These are phyloP conservation scores for Globisporangium cystogenes DNA, from an alignment of 352 stramenopile genomes.

Conservation along the genomic window DNA sequence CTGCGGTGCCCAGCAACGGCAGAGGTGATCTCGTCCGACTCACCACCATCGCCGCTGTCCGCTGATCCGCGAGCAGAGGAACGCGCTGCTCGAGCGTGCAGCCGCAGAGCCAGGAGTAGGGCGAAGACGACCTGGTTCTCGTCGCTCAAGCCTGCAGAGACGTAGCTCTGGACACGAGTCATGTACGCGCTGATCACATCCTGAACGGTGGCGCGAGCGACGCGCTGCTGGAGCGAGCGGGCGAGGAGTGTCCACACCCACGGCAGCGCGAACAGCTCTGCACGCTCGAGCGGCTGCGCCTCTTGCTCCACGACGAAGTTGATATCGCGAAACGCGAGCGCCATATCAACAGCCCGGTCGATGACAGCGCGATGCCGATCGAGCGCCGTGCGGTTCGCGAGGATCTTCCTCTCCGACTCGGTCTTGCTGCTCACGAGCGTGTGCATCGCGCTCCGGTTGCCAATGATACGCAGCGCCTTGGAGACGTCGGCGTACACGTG, in stretches of 20 bases:
- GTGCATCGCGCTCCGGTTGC: constrained; percentile 40
- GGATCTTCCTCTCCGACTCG: constrained; percentile 32
- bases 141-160: constrained; percentile 23
- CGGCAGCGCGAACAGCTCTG: constrained; percentile 6
- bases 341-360: constrained; percentile 26
- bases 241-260: constrained; percentile 38
- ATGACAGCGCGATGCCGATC: constrained; percentile 20
- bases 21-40: background rate
- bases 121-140: constrained; percentile 26
- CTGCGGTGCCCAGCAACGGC: background rate
- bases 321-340: constrained; percentile 29
- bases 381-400: constrained; percentile 18
- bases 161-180: constrained; percentile 8
- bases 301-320: constrained; percentile 1
- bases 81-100: constrained; percentile 18
- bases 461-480: constrained; percentile 54
- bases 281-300: background rate
- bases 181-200: constrained; percentile 15
- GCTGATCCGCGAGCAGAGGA: background rate
- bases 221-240: constrained; percentile 6
- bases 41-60: background rate
- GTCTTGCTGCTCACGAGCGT: constrained; percentile 37
- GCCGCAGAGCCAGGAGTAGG: constrained; percentile 30
- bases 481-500: constrained; percentile 38
- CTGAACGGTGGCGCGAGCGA: constrained; percentile 13